Conservation (phyloP, 192 early-diverging fungal species). For the Pilaira anomala region DNA sequence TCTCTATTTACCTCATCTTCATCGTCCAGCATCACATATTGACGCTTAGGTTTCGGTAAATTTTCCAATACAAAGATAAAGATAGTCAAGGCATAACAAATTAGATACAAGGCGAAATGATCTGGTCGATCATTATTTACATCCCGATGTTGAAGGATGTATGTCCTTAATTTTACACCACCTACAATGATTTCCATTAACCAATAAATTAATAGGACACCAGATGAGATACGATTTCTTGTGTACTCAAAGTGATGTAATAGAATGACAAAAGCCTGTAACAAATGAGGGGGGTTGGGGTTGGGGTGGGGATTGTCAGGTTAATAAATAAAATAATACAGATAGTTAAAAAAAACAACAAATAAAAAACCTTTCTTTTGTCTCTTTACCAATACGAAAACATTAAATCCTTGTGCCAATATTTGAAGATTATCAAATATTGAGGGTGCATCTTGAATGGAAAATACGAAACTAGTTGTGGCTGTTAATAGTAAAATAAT, state of each 20-base stretch:
- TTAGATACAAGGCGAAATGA: constrained; percentile 29
- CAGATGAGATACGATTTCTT: constrained; percentile 43
- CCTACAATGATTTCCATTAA: constrained; percentile 38
- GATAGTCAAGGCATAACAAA: constrained; percentile 33
- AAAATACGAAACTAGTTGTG: neutral
- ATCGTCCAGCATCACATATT: constrained; percentile 32
- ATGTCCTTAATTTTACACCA: constrained; percentile 44
- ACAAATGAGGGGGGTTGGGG: constrained; percentile 1
- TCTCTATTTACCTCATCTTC: constrained; percentile 30
- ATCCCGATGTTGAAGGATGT: constrained; percentile 14
- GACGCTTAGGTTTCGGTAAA: constrained; percentile 34
- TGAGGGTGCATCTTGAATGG: neutral
- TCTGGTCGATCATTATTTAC: neutral
- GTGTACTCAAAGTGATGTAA: constrained; percentile 36
- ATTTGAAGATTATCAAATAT: constrained; percentile 21
- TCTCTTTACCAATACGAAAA: constrained; percentile 27
- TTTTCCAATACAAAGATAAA: constrained; percentile 45
- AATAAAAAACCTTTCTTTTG: neutral
- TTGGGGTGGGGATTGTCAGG: neutral
- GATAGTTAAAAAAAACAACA: constrained; percentile 1
- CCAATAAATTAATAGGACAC: constrained; percentile 61
- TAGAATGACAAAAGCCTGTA: constrained; percentile 25
- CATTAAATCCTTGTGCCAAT: constrained; percentile 21
- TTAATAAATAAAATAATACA: neutral
- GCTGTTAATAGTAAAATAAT: constrained; percentile 16